Evolutionary conservation across 1,139 yeast species (phyloP).

Genomic region (Geotrichum cucujoidarum): DNA sequence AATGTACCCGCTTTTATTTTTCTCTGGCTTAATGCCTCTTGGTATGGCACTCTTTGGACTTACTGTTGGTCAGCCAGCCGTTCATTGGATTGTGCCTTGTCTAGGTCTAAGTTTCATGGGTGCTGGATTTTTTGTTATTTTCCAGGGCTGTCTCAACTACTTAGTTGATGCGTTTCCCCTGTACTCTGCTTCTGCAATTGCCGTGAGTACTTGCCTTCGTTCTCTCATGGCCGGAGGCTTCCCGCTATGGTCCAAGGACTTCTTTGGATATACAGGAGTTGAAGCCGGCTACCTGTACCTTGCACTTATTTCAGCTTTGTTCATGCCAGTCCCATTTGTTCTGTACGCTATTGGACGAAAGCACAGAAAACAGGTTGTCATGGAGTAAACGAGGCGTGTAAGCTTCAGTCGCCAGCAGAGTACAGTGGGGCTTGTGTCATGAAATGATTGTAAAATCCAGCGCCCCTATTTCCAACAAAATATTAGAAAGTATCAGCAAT

Average conservation of each 20-base stretch:
- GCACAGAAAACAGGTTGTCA: constrained; percentile 38
- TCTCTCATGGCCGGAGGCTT: constrained; percentile 68
- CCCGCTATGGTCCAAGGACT: constrained; percentile 63
- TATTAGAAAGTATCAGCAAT: no score
- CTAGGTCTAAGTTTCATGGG: constrained; percentile 63
- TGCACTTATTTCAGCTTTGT: constrained; percentile 50
- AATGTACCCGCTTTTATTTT: constrained; percentile 47
- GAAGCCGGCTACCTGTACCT: constrained; percentile 60
- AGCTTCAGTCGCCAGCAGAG: no score
- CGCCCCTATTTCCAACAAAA: no score
- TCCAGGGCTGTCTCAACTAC: constrained; percentile 55
- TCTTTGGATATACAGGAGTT: constrained; percentile 52
- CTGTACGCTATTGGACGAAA: constrained; percentile 52
- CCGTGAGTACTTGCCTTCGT: constrained; percentile 69
- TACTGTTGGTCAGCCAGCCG: constrained; percentile 49
- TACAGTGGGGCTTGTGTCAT: no score
- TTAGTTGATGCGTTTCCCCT: constrained; percentile 58
- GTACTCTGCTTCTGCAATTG: constrained; percentile 74
- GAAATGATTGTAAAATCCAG: no score
- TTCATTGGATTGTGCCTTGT: constrained; percentile 73
- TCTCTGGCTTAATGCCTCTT: constrained; percentile 51
- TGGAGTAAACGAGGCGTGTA: constrained; percentile 7
- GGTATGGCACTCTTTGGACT: constrained; percentile 76
- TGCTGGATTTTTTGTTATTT: constrained; percentile 55
- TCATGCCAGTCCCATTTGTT: constrained; percentile 63